phyloP scores from a whole-genome alignment of 2,329 filamentous ascomycete genomes.

The Colletotrichum coccodes region DNA sequence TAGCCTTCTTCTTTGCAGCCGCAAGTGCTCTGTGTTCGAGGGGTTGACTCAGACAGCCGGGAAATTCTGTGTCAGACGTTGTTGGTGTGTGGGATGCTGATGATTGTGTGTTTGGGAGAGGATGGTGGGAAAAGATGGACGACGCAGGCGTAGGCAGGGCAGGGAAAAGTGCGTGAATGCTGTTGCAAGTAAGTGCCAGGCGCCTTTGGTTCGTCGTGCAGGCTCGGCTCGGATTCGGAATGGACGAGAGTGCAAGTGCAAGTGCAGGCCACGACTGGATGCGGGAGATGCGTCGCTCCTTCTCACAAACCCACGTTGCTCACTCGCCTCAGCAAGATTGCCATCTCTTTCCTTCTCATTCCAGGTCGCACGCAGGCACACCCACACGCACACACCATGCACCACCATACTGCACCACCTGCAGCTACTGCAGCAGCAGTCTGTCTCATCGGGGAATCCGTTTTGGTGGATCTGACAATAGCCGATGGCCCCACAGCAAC shows the following conservation, averaged over 20 bases:
- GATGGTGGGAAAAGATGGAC: not conserved
- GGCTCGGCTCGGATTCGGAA: not conserved
- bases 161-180: not conserved
- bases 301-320: not conserved
- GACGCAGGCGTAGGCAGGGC: not conserved
- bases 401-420: not conserved
- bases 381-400: not conserved
- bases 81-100: not conserved
- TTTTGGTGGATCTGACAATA: not conserved
- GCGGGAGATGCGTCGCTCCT: not conserved
- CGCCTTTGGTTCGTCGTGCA: not conserved
- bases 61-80: conserved; percentile 11
- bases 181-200: not conserved
- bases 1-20: not conserved
- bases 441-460: not conserved
- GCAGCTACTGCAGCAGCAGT: not conserved
- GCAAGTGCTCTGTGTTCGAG: not conserved
- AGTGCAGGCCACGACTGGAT: not conserved
- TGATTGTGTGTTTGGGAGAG: not conserved
- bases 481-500: not conserved
- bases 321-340: not conserved
- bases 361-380: not conserved
- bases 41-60: conserved; percentile 15
- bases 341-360: not conserved
- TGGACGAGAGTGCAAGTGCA: not conserved